Conservation (phyloP, 495 filamentous ascomycete genomes). For the Xanthoparmelia taractica region DNA sequence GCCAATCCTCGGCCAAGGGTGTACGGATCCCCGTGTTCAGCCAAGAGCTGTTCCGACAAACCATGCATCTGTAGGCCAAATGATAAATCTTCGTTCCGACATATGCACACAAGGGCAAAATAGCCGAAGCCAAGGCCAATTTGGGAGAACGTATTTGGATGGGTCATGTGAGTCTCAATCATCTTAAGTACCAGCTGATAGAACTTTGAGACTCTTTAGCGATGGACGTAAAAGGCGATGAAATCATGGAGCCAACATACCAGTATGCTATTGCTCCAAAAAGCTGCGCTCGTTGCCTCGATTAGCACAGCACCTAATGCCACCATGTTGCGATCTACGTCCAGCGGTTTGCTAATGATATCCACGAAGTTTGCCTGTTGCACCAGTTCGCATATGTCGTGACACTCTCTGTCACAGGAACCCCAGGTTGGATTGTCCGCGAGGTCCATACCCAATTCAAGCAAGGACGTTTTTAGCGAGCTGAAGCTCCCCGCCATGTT, state of each 20-base stretch:
- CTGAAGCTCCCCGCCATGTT: conserved; percentile 61
- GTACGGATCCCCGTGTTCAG: conserved; percentile 58
- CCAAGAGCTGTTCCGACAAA: conserved; percentile 57
- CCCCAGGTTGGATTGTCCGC: conserved; percentile 60
- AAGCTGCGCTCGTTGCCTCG: conserved; percentile 71
- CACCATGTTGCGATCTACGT: conserved; percentile 47
- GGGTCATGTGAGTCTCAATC: conserved; percentile 57
- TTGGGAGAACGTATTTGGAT: conserved; percentile 59
- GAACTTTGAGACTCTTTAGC: conserved; percentile 47
- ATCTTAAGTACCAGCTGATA: conserved; percentile 68
- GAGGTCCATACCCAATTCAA: conserved; percentile 57
- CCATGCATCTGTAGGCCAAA: conserved; percentile 59
- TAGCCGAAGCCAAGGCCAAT: conserved; percentile 69
- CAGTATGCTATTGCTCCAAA: conserved; percentile 59
- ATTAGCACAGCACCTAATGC: conserved; percentile 66
- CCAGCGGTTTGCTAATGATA: conserved; percentile 44
- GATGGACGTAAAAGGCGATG: background rate
- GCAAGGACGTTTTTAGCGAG: conserved; percentile 58
- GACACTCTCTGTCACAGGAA: conserved; percentile 66
- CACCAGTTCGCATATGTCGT: conserved; percentile 49
- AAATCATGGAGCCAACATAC: background rate
- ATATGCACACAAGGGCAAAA: conserved; percentile 62
- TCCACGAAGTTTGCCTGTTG: conserved; percentile 50
- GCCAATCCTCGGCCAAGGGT: conserved; percentile 64
- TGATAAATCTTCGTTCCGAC: conserved; percentile 58